Conservation (phyloP, 129 eudicot species). For the Artemisia tridentata region DNA sequence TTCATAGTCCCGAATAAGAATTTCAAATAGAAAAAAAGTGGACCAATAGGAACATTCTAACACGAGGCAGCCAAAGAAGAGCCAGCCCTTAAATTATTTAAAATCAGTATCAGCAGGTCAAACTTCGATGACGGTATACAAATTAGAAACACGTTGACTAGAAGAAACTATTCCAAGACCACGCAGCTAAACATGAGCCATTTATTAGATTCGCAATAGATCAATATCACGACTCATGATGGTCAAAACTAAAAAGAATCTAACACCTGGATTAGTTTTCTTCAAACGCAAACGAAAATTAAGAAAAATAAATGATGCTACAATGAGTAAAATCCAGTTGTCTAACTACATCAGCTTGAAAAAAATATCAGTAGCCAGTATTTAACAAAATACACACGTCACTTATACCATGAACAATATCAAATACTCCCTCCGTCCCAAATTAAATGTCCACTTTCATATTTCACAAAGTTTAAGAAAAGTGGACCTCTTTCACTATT, state of each 20-base stretch:
- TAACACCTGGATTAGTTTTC: background rate
- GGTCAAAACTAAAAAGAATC: constrained; percentile 1
- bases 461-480: too few relatives aligned
- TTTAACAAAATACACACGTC: too few relatives aligned
- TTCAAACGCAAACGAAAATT: background rate
- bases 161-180: background rate
- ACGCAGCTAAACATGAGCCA: background rate
- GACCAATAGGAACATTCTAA: background rate
- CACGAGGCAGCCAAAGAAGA: background rate
- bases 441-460: too few relatives aligned
- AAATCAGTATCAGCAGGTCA: background rate
- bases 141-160: background rate
- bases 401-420: too few relatives aligned
- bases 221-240: background rate
- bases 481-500: too few relatives aligned
- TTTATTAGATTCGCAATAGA: background rate
- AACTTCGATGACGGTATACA: background rate
- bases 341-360: background rate
- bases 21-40: background rate
- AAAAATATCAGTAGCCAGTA: too few relatives aligned
- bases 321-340: background rate
- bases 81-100: background rate
- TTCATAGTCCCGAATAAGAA: background rate
- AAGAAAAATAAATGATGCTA: background rate
- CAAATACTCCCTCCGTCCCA: background rate